These are phyloP conservation scores for Camellia lanceoleosa DNA, from an alignment of 148 eudicot genomes.

Conservation along the genomic window DNA sequence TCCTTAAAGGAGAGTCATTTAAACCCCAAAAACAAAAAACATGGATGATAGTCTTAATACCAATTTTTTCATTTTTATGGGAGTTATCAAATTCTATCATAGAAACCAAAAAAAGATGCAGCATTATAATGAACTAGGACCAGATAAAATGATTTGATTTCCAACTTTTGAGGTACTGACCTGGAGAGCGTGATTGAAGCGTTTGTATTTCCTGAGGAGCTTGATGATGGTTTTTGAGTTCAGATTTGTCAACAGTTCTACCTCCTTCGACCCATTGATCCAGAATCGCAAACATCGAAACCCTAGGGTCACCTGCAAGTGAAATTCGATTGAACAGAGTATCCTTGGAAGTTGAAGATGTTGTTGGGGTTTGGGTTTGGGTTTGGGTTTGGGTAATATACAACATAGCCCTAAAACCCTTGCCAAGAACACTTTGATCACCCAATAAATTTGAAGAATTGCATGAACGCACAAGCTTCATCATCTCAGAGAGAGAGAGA, in stretches of 20 bases:
- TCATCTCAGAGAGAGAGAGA: not conserved
- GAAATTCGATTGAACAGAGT: constrained; percentile 30
- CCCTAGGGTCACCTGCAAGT: constrained; percentile 27
- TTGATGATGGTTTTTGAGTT: constrained; percentile 21
- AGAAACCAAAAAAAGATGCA: too few species aligned
- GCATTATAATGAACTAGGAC: too few species aligned
- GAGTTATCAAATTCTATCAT: too few species aligned
- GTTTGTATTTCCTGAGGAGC: constrained; percentile 28
- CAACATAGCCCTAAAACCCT: not conserved
- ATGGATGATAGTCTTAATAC: too few species aligned
- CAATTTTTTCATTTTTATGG: too few species aligned
- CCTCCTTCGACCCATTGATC: constrained; percentile 37
- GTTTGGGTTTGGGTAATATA: not conserved
- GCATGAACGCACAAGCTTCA: constrained; percentile 2
- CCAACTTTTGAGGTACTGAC: constrained; percentile 8
- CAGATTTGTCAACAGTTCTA: constrained; percentile 3
- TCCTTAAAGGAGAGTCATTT: too few species aligned
- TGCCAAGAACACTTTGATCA: not conserved
- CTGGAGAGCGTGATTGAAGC: constrained; percentile 42
- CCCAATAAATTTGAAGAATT: not conserved
- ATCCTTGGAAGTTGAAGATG: constrained; percentile 6
- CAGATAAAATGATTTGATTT: too few species aligned
- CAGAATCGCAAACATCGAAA: constrained; percentile 29
- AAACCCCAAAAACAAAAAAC: too few species aligned
- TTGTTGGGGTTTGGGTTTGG: not conserved